A percentile compares a stretch with the other conserved stretches of the same genome.
Conservation (phyloP, 768 basidiomycete genomes). For the Baorangia bicolor region DNA sequence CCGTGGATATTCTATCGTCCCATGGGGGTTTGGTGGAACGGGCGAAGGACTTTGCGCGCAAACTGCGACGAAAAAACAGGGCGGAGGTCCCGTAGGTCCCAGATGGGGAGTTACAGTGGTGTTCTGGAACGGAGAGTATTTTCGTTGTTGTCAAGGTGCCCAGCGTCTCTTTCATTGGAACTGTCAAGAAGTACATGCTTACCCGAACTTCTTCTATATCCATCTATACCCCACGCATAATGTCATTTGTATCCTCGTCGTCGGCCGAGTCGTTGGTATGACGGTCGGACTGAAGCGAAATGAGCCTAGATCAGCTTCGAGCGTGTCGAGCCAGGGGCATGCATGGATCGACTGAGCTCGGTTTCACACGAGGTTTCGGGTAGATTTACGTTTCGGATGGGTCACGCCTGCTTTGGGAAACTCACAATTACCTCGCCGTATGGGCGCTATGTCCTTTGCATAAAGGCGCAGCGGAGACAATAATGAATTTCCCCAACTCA, state of each 20-base stretch:
- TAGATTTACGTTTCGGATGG: slow-evolving; percentile 28
- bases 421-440: slow-evolving; percentile 19
- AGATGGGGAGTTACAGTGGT: slow-evolving; percentile 22
- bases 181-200: slow-evolving; percentile 11
- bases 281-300: slow-evolving; percentile 21
- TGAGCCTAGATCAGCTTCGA: slow-evolving; percentile 4
- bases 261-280: slow-evolving; percentile 16
- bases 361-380: slow-evolving; percentile 8
- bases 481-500: not conserved
- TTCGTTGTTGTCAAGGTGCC: slow-evolving; percentile 30
- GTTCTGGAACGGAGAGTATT: slow-evolving; percentile 5
- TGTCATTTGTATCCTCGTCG: slow-evolving; percentile 12
- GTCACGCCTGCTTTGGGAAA: slow-evolving; percentile 4
- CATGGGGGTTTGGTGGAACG: slow-evolving; percentile 34
- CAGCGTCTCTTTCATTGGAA: slow-evolving; percentile 17
- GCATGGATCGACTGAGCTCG: slow-evolving; percentile 12
- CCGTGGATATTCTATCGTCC: slow-evolving; percentile 27
- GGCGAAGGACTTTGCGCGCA: slow-evolving; percentile 44
- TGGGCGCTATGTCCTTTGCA: slow-evolving; percentile 10
- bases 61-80: slow-evolving; percentile 42
- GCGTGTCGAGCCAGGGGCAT: not conserved
- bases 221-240: slow-evolving; percentile 21
- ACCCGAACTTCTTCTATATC: slow-evolving; percentile 25
- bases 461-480: slow-evolving; percentile 21
- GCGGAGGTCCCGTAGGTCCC: slow-evolving; percentile 7